A percentile compares a stretch with the other conserved stretches of the same genome.
Evolutionary conservation across 805 yeast genomes (phyloP).

Genomic region (Candida verbasci): DNA sequence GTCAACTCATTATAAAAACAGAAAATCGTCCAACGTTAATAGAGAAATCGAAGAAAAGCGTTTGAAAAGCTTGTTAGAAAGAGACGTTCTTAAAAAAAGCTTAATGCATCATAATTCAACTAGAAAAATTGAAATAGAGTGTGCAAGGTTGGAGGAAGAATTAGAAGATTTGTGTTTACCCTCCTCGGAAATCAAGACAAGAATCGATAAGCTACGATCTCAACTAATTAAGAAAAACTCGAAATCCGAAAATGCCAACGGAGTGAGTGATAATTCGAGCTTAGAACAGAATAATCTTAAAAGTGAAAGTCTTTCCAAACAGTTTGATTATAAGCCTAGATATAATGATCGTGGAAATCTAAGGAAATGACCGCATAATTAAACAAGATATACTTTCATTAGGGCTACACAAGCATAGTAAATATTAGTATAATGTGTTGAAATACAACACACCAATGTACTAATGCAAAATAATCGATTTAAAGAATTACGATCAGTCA

Average conservation of each 20-base stretch:
- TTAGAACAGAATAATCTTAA: too few relatives aligned
- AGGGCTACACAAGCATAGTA: too few relatives aligned
- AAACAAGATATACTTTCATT: too few relatives aligned
- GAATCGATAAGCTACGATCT: constrained; percentile 14
- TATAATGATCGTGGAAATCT: neutral
- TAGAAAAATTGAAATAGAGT: constrained; percentile 40
- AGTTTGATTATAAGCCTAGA: constrained; percentile 1
- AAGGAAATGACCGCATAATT: neutral
- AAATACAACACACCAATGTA: too few relatives aligned
- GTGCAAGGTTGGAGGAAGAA: constrained; percentile 47
- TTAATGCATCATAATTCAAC: constrained; percentile 31
- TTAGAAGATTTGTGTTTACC: constrained; percentile 45
- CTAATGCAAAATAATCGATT: too few relatives aligned
- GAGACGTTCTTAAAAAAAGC: constrained; percentile 16
- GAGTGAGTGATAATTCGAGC: too few relatives aligned
- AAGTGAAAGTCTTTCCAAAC: too few relatives aligned
- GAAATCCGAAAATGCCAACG: neutral
- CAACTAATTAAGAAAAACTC: neutral
- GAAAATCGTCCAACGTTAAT: neutral
- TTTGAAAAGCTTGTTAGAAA: constrained; percentile 10
- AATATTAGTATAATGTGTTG: too few relatives aligned
- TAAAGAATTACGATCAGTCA: too few relatives aligned
- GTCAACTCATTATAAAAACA: constrained; percentile 12
- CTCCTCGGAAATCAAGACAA: constrained; percentile 24
- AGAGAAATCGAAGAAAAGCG: neutral